Evolutionary conservation across 108 stramenopile species (phyloP).

Genomic region (Licmophora abbreviata): DNA sequence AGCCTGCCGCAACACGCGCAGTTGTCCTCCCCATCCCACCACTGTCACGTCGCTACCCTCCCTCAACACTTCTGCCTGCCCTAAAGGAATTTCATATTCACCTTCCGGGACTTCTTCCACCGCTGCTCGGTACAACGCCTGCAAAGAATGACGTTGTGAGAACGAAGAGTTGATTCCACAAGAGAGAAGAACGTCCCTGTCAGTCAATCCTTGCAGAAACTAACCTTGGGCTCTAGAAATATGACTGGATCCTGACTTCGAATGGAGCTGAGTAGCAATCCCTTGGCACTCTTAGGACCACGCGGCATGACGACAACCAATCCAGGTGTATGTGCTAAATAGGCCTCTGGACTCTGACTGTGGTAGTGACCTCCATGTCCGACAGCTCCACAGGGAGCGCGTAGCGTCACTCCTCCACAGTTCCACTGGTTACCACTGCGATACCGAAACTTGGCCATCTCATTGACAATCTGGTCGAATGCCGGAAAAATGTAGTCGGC

Average conservation of each 20-base stretch:
- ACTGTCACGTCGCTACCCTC: conserved; percentile 88
- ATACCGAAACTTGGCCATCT: conserved; percentile 95
- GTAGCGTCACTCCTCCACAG: conserved; percentile 90
- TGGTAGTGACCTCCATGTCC: conserved; percentile 93
- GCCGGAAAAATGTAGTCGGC: conserved; percentile 93
- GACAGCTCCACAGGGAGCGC: conserved; percentile 93
- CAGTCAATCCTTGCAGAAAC: conserved; percentile 5
- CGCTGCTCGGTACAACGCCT: conserved; percentile 89
- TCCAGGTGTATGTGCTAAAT: conserved; percentile 92
- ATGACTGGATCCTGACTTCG: conserved; percentile 91
- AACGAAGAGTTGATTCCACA: neutral
- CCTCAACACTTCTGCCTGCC: conserved; percentile 84
- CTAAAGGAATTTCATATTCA: conserved; percentile 89
- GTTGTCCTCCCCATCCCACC: conserved; percentile 89
- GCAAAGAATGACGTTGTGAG: neutral
- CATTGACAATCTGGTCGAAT: conserved; percentile 97
- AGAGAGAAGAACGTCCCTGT: neutral
- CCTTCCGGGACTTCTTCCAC: conserved; percentile 92
- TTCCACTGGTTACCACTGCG: conserved; percentile 94
- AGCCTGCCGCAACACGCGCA: conserved; percentile 66
- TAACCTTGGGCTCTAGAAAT: conserved; percentile 94
- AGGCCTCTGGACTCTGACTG: conserved; percentile 93
- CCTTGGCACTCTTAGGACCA: conserved; percentile 89
- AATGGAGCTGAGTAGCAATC: conserved; percentile 83
- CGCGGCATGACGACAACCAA: conserved; percentile 94